Evolutionary conservation across 805 yeast genomes (phyloP), one percentile per base, ranked within the genome.

Genomic region (Lipomyces lipofer): DNA sequence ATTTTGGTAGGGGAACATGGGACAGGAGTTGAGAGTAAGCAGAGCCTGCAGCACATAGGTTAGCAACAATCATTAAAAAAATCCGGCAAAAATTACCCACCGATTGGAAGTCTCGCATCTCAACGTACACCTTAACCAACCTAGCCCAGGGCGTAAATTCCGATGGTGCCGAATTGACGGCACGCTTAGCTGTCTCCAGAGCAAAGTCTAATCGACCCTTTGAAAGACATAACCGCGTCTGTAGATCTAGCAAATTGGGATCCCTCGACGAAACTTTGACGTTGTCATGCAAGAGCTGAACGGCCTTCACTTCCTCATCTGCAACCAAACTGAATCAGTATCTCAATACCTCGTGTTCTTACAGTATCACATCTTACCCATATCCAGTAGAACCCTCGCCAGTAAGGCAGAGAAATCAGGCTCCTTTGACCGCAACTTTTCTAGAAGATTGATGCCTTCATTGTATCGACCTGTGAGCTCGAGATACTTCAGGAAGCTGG

Each of bases 121-220:
- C 69, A 17, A 85, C 76, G 63, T 88, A 83, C 32, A 82, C 78
- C 56, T 82, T 73, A 4, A 86, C 79, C 42, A 88, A 72, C 33
- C 74, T 72, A 54, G 78, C 79, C 96, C 96, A 88, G 27, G 85
- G 73, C 48, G 77, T 79, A 66, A 84, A 88, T 66, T 85, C 92
- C 1, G 88, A 75, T 0, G 96, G 96, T n/a, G 86, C 73, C 1
- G 86, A 75, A 47, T 78, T 74, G 17, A 86, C 82, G 3, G 90
- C 80, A 24, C 79, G 74, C 17, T 75, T 70, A 0, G 95, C 86
- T 8, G 84, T 71, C 21, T 74, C 69, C 15, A 81, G 67, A 0
- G 96, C 95, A 40, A 79, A 66, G 36, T 75, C 78, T 15, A 76
- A 73, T n/a, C 80, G 65, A 24, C 73, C 69, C 65, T 84, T 85